Evolutionary conservation across 345 rosid species (phyloP), one percentile per base, ranked within the genome.

Genomic region (Eucalyptus cladocalyx): DNA sequence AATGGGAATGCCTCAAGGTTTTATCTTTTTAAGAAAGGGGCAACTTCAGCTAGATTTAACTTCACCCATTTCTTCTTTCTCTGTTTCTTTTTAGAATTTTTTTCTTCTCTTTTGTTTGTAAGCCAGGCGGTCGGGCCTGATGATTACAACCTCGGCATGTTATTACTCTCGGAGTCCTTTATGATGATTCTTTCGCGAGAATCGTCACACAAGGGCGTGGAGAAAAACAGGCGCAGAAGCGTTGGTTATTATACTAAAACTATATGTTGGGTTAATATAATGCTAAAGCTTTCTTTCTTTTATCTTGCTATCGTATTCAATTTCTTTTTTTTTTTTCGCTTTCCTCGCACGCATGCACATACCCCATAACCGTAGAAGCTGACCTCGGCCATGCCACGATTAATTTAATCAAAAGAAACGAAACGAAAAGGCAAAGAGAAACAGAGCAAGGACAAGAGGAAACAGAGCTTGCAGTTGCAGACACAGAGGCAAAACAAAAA

Each of bases 91-190:
- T 80, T 42, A 86, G 50, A n/a, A 15, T 28, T 37, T 15, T 69
- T 86, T 23, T 21, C 12, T 67, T 72, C 60, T 56, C 24, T 81
- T 54, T 58, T 30, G 53, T 49, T 30, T 14, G 50, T 42, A 87
- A 48, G 37, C 56, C 86, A 13, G 80, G 87, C 88, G 48, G 43
- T 56, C 69, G n/a, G 67, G 87, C 88, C 58, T 88, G 91, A 90
- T 89, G 88, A 86, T 90, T 88, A 94, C 94, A 94, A 94, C 96
- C 96, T 92, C 95, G 93, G 93, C 94, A 65, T 93, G 95, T 93
- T 88, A 23, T 93, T 88, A 23, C 93, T 94, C 95, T 89, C 87
- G 51, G 88, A 90, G 28, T 4, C 32, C 91, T 91, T 88, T 91
- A 19, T 8, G 56, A 60, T 3, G 42, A 92, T 92, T 91, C 93